Conservation (phyloP, 805 yeast species). For the Hanseniaspora pseudoguilliermondii region DNA sequence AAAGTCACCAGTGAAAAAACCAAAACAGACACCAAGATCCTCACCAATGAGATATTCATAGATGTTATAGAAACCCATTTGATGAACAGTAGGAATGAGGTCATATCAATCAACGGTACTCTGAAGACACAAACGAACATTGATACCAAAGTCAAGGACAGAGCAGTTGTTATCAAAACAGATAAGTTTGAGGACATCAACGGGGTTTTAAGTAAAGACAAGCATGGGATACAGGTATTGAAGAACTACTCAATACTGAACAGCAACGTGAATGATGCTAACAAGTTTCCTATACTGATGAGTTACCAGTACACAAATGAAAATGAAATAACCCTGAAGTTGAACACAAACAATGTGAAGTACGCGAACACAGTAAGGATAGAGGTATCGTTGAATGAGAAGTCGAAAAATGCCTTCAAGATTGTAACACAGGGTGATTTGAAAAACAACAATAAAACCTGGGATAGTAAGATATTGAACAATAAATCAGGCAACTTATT, state of each 20-base stretch:
- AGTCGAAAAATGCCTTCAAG: not conserved
- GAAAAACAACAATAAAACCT: not conserved
- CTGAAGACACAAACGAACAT: constrained; percentile 4
- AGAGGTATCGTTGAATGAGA: not conserved
- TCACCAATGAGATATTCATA: constrained; percentile 8
- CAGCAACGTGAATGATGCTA: not conserved
- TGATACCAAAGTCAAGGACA: not conserved
- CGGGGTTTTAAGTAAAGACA: not conserved
- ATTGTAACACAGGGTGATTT: constrained; percentile 6
- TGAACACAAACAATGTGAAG: constrained; percentile 4
- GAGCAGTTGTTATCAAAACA: not conserved
- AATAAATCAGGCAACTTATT: not conserved
- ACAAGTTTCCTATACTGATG: not conserved
- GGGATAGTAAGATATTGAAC: not conserved
- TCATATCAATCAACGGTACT: not conserved
- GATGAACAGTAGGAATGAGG: not conserved
- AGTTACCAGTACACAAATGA: constrained; percentile 4
- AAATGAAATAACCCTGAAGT: constrained; percentile 2
- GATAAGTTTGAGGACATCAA: constrained; percentile 8
- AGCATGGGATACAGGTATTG: constrained; percentile 2
- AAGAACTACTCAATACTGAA: constrained; percentile 3
- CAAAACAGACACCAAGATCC: not conserved
- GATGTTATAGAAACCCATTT: constrained; percentile 5
- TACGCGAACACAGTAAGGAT: not conserved
- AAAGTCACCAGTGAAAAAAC: constrained; percentile 4